Evolutionary conservation across 163 green algal genomes (phyloP).

Genomic region (Scenedesmus sp.): DNA sequence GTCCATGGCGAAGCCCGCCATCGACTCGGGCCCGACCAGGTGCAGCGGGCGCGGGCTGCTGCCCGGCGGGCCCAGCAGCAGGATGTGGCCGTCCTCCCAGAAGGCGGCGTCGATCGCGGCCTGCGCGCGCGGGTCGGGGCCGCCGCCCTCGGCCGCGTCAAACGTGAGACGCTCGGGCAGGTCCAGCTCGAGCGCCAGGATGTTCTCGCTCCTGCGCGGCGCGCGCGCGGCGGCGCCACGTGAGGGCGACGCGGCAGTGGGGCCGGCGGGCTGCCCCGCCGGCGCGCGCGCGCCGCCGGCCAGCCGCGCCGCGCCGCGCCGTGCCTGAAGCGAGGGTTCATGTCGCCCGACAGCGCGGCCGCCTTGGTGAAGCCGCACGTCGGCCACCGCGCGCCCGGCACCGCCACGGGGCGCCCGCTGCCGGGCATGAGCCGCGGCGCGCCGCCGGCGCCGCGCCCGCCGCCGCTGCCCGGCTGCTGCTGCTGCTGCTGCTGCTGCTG

Average conservation of each 20-base stretch:
- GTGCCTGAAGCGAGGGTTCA: constrained; percentile 73
- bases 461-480: constrained; percentile 18
- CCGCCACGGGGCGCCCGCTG: constrained; percentile 65
- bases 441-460: neutral
- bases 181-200: constrained; percentile 83
- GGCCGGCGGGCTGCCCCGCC: neutral
- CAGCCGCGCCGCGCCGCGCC: neutral
- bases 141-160: neutral
- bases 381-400: constrained; percentile 57
- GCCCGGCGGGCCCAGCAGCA: constrained; percentile 51
- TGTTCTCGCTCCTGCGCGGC: constrained; percentile 85
- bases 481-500: constrained; percentile 31
- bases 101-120: constrained; percentile 72
- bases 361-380: constrained; percentile 76
- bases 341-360: constrained; percentile 75
- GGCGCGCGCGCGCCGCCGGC: neutral
- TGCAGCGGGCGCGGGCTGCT: constrained; percentile 21
- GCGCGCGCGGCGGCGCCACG: too few relatives aligned
- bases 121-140: constrained; percentile 34
- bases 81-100: constrained; percentile 63
- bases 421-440: constrained; percentile 45
- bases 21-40: neutral
- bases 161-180: constrained; percentile 76
- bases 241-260: too few relatives aligned
- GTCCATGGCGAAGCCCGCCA: constrained; percentile 20